Evolutionary conservation across 306 rosid species (phyloP).

Genomic region (Luffa acutangula): DNA sequence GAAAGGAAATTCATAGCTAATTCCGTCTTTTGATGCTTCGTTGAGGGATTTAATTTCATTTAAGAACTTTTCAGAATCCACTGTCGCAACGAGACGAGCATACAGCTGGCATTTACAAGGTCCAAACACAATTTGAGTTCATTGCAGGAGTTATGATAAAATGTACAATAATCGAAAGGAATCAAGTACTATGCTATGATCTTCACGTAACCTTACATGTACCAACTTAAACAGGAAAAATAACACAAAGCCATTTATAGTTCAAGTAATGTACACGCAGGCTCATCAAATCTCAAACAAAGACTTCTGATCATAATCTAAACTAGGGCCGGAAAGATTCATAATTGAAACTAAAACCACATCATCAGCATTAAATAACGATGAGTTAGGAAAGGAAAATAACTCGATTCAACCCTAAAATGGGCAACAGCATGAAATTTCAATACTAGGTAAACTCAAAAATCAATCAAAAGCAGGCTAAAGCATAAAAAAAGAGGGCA

Average conservation of each 20-base stretch:
- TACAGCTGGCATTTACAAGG: slow-evolving; percentile 38
- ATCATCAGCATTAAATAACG: not conserved
- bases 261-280: not conserved
- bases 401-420: not conserved
- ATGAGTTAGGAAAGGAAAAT: not conserved
- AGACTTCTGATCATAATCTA: not conserved
- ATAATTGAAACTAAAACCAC: not conserved
- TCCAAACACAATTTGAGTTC: not conserved
- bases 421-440: not conserved
- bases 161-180: not conserved
- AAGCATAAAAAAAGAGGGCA: not conserved
- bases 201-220: not conserved
- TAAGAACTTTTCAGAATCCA: slow-evolving; percentile 67
- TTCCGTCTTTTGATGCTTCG: slow-evolving; percentile 28
- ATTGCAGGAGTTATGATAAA: not conserved
- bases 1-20: slow-evolving; percentile 68
- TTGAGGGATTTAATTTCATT: slow-evolving; percentile 45
- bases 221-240: not conserved
- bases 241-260: not conserved
- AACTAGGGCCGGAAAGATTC: not conserved
- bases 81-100: slow-evolving; percentile 48
- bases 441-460: not conserved
- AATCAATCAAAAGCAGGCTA: not conserved
- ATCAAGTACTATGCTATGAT: not conserved
- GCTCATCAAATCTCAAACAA: not conserved